Evolutionary conservation across 139 green algal genomes (phyloP), one percentile per base, ranked within the genome.

Genomic region (Nannochloris sp.): DNA sequence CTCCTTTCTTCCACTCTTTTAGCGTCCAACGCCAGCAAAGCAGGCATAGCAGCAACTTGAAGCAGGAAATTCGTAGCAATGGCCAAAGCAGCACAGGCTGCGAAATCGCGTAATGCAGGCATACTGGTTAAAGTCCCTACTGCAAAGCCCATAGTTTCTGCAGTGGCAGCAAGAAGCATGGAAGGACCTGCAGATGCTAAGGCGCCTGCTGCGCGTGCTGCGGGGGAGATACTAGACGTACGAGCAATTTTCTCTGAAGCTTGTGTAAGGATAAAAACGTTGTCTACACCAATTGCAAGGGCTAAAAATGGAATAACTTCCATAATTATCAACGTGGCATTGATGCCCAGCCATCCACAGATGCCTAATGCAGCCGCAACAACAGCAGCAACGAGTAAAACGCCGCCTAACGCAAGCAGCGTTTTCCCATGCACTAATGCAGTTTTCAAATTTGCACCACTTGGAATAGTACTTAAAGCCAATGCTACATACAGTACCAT

Each of bases 251-350:
- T 6, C 33, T 33, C n/a, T 48, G 96, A 67, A 1, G 86, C 79
- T 31, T 93, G 71, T 9, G 85, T 86, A 32, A 97, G 73, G 25
- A 97, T 88, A 69, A 95, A 96, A 87, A 97, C 96, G 80, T 96
- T 97, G 81, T 97, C 90, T 36, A 96, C 90, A 0, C 90, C 90
- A 19, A 96, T 83, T 9, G 90, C 90, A 64, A 96, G 77, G 59
- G 85, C 85, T 39, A 97, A 78, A 74, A 97, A 97, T 27, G 90
- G 90, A 35, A 97, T 92, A 23, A 97, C 90, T 71, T 95, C 87
- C 58, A 90, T 61, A 34, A 87, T 86, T 65, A 96, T 94, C 35
- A 96, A 81, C 4, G 86, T 92, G 44, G 72, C 62, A 35, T 67
- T 71, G 24, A 92, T 59, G 15, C 76, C 72, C 30, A 65, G 33